phyloP scores from a whole-genome alignment of 2,329 filamentous ascomycete genomes.

The Alternaria viburni region DNA sequence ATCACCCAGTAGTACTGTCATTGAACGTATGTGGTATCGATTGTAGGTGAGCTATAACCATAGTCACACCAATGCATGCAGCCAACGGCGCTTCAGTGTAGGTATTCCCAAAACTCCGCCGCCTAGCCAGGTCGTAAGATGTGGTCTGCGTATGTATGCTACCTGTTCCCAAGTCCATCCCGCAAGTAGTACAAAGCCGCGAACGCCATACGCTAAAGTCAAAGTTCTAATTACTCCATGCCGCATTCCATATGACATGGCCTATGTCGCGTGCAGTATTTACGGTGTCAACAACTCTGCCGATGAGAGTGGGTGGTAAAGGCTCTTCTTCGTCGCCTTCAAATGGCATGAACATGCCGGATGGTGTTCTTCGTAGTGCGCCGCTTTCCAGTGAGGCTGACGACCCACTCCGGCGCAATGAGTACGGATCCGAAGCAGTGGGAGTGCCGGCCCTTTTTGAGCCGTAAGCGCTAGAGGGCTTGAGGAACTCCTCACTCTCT shows the following conservation, averaged over 20 bases:
- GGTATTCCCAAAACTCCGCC: conserved; percentile 23
- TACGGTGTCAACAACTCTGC: conserved; percentile 79
- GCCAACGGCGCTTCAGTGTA: conserved; percentile 18
- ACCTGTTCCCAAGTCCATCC: conserved; percentile 21
- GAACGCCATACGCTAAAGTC: conserved; percentile 35
- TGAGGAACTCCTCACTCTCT: conserved; percentile 53
- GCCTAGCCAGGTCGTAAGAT: conserved; percentile 20
- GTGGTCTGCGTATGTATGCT: conserved; percentile 18
- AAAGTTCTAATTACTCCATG: conserved; percentile 59
- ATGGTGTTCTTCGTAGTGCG: conserved; percentile 78
- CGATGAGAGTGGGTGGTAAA: conserved; percentile 68
- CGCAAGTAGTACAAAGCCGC: conserved; percentile 25
- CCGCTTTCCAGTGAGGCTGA: conserved; percentile 32
- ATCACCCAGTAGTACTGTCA: background rate
- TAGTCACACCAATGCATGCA: conserved; percentile 24
- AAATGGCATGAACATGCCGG: conserved; percentile 91
- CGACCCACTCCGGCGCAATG: conserved; percentile 23
- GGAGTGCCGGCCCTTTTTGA: conserved; percentile 43
- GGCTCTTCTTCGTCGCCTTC: conserved; percentile 73
- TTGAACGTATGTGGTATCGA: conserved; percentile 27
- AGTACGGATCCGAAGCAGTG: conserved; percentile 40
- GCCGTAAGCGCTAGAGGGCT: conserved; percentile 48
- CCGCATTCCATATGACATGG: conserved; percentile 71
- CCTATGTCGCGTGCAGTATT: conserved; percentile 70
- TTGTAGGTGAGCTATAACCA: conserved; percentile 18